Conservation (phyloP, 441 rosid genomes). For the Adansonia madagascariensis region DNA sequence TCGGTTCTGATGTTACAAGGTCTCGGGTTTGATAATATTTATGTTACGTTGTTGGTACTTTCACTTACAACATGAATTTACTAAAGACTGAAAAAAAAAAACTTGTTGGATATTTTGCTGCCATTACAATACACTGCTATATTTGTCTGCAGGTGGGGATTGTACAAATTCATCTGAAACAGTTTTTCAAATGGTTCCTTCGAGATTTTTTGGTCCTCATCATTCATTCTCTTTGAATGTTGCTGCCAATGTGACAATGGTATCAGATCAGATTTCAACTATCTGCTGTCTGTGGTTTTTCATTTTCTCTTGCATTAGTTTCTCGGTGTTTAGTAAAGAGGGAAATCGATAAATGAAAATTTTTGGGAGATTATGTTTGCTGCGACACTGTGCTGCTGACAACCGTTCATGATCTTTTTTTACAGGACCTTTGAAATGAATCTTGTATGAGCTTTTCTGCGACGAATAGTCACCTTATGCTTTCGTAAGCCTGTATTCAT, state of each 20-base stretch:
- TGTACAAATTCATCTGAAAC: neutral
- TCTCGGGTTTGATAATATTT: neutral
- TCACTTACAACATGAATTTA: too few relatives aligned
- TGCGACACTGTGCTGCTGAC: neutral
- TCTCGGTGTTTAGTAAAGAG: neutral
- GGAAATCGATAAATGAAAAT: neutral
- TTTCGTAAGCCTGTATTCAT: neutral
- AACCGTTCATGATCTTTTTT: neutral
- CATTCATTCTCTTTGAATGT: neutral
- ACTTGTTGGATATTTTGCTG: too few relatives aligned
- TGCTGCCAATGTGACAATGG: neutral
- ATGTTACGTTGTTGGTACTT: too few relatives aligned
- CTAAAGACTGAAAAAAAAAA: too few relatives aligned
- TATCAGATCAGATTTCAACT: neutral
- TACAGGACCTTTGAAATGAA: neutral
- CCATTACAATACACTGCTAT: too few relatives aligned
- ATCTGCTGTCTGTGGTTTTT: neutral
- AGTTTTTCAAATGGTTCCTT: neutral
- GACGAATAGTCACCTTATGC: neutral
- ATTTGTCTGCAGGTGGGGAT: neutral
- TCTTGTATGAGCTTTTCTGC: neutral
- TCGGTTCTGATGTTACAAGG: neutral
- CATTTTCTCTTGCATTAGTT: neutral
- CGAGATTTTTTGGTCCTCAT: neutral
- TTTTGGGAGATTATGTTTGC: neutral